phyloP scores from a whole-genome alignment of 306 rosid genomes.

The Acacia crassicarpa region DNA sequence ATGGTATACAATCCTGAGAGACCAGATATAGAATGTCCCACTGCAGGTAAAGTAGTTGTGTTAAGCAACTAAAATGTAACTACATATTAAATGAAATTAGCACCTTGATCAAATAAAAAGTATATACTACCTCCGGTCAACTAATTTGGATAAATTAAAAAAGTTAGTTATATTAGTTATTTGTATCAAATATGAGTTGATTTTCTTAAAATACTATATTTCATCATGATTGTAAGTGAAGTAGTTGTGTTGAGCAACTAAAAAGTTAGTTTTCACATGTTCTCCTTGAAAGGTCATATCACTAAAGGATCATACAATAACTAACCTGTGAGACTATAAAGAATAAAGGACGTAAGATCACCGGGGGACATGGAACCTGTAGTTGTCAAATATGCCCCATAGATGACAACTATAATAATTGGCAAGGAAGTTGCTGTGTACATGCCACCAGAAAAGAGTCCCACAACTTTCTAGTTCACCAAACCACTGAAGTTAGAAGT shows the following conservation, averaged over 20 bases:
- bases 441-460: conserved; percentile 77
- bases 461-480: conserved; percentile 63
- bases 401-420: conserved; percentile 65
- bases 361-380: conserved; percentile 69
- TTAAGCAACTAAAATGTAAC: not conserved
- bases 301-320: conserved; percentile 9
- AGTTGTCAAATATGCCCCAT: conserved; percentile 81
- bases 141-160: too few relatives aligned
- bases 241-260: not conserved
- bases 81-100: too few relatives aligned
- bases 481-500: conserved; percentile 25
- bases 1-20: conserved; percentile 69
- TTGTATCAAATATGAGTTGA: too few relatives aligned
- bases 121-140: too few relatives aligned
- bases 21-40: conserved; percentile 73
- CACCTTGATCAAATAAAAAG: too few relatives aligned
- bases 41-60: conserved; percentile 37
- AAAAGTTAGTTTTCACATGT: not conserved
- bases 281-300: not conserved
- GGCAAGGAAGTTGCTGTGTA: conserved; percentile 67
- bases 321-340: conserved; percentile 81
- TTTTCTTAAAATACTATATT: not conserved
- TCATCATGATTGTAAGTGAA: conserved; percentile 36
- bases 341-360: conserved; percentile 80
- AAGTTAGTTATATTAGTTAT: too few relatives aligned